A percentile compares a stretch with the other conserved stretches of the same genome.
These are phyloP conservation scores for Trypanosoma melophagium DNA, from an alignment of 208 protist genomes.

Conservation along the genomic window DNA sequence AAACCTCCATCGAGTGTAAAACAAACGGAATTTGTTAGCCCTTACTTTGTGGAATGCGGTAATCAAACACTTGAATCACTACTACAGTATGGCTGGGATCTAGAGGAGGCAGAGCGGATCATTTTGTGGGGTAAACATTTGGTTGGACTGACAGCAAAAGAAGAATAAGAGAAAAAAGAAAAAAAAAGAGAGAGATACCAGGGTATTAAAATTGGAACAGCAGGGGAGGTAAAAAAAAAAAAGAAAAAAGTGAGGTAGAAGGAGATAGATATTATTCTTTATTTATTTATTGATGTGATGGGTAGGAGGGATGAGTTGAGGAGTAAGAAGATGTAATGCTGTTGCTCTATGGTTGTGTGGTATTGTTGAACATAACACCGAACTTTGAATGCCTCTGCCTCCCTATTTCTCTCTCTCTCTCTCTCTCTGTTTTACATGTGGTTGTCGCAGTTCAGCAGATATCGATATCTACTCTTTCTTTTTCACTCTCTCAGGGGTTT, in stretches of 20 bases:
- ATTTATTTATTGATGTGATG: background rate
- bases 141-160: constrained; percentile 38
- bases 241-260: background rate
- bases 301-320: background rate
- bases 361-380: too few species aligned
- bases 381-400: too few species aligned
- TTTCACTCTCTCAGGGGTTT: too few species aligned
- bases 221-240: constrained; percentile 1
- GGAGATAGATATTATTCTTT: constrained; percentile 8
- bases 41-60: constrained; percentile 85
- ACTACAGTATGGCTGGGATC: constrained; percentile 76
- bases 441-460: too few species aligned
- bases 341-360: too few species aligned
- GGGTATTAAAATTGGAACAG: background rate
- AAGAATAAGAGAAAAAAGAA: background rate
- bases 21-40: constrained; percentile 41
- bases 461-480: too few species aligned
- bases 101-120: constrained; percentile 61
- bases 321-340: background rate
- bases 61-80: constrained; percentile 67
- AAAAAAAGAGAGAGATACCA: background rate
- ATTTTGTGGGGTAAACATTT: constrained; percentile 65
- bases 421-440: too few species aligned
- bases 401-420: too few species aligned
- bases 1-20: constrained; percentile 13